phyloP scores from a whole-genome alignment of 371 early-diverging fungal species.

The Amoeboaphelidium protococcarum region DNA sequence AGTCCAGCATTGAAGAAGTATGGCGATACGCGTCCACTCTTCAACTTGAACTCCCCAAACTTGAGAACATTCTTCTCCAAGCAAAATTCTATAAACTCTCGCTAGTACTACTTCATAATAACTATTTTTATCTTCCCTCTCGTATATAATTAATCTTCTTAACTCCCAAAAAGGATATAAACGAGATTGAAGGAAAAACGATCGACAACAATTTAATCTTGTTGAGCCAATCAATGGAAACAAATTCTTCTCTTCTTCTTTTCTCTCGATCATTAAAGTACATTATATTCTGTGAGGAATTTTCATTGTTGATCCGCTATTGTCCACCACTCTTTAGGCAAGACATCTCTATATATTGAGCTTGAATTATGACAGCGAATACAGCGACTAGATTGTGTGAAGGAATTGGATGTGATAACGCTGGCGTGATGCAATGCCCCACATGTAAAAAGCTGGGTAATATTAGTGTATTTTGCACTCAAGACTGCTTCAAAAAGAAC shows the following conservation, averaged over 20 bases:
- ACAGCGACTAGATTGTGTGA: background rate
- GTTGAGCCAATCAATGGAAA: too few species aligned
- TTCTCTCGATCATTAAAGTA: too few species aligned
- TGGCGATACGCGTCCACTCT: slow-evolving; percentile 73
- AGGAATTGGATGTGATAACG: slow-evolving; percentile 28
- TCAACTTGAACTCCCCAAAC: slow-evolving; percentile 73
- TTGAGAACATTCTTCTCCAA: slow-evolving; percentile 48
- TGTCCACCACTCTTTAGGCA: background rate
- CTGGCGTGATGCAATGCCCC: slow-evolving; percentile 57
- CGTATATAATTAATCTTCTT: too few species aligned
- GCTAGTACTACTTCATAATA: slow-evolving; percentile 57
- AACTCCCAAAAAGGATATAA: too few species aligned
- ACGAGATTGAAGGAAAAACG: too few species aligned
- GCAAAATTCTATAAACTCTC: slow-evolving; percentile 75
- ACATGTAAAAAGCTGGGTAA: slow-evolving; percentile 45
- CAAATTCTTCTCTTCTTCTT: too few species aligned
- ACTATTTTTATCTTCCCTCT: background rate
- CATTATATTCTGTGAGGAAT: too few species aligned
- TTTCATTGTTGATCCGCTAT: background rate
- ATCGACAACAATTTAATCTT: too few species aligned
- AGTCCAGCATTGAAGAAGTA: slow-evolving; percentile 93
- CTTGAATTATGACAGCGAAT: background rate
- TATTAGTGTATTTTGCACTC: slow-evolving; percentile 52
- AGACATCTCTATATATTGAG: background rate
- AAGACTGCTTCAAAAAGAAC: slow-evolving; percentile 57